A percentile compares a stretch with the other conserved stretches of the same genome.
phyloP scores from a whole-genome alignment of 2,329 filamentous ascomycete species.

The Emergomyces pasteurianus region DNA sequence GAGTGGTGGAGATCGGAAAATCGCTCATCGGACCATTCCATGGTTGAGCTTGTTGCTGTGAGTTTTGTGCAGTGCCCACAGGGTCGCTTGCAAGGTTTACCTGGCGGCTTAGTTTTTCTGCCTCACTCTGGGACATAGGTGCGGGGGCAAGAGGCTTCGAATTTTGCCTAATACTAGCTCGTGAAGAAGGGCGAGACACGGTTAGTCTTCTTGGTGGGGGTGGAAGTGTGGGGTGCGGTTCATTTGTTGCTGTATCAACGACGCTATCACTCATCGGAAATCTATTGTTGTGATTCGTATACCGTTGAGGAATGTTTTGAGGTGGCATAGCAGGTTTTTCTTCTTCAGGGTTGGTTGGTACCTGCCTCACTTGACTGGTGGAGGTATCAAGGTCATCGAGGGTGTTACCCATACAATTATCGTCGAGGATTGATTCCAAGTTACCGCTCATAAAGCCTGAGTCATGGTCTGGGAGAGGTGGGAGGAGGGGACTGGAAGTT shows the following conservation, averaged over 20 bases:
- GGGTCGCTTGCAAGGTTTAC: slow-evolving; percentile 42
- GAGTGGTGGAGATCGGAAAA: slow-evolving; percentile 29
- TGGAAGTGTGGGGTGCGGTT: slow-evolving; percentile 13
- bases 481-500: slow-evolving; percentile 68
- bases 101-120: slow-evolving; percentile 20
- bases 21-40: slow-evolving; percentile 35
- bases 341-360: background rate
- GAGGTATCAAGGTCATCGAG: background rate
- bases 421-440: slow-evolving; percentile 56
- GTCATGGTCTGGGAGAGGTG: slow-evolving; percentile 49
- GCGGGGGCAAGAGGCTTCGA: slow-evolving; percentile 29
- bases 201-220: slow-evolving; percentile 18
- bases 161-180: slow-evolving; percentile 22
- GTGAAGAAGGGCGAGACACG: slow-evolving; percentile 27
- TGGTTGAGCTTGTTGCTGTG: slow-evolving; percentile 32
- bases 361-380: background rate
- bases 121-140: slow-evolving; percentile 23
- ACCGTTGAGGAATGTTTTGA: background rate
- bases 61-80: slow-evolving; percentile 16
- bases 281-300: background rate
- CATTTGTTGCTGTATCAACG: slow-evolving; percentile 14
- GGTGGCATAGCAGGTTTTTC: background rate
- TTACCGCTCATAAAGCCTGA: slow-evolving; percentile 80
- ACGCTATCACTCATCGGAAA: slow-evolving; percentile 7
- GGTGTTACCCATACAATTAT: slow-evolving; percentile 31